Evolutionary conservation across 73 alveolate species (phyloP).

Genomic region (Paramecium caudatum): DNA sequence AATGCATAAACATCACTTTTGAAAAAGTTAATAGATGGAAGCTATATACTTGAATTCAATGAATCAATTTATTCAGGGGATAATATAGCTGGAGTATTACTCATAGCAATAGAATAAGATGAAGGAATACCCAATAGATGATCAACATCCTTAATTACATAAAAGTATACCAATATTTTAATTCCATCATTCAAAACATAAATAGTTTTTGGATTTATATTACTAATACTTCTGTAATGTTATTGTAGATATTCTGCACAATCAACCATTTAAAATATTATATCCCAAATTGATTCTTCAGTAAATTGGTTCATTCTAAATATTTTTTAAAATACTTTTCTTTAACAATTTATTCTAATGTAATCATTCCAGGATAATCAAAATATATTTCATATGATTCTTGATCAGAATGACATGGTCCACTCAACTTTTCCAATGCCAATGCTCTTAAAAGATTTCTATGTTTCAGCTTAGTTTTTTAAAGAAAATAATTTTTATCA

Average conservation of each 20-base stretch:
- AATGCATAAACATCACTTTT: slow-evolving; percentile 36
- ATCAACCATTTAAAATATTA: slow-evolving; percentile 19
- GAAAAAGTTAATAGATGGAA: background rate
- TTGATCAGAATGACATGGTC: slow-evolving; percentile 1
- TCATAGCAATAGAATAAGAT: background rate
- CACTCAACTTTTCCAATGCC: background rate
- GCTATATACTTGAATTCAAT: background rate
- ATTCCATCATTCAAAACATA: background rate
- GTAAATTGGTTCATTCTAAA: background rate
- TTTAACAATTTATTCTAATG: background rate
- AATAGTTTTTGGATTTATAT: background rate
- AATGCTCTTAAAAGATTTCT: background rate
- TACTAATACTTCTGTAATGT: slow-evolving; percentile 8
- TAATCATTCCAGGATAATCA: slow-evolving; percentile 1
- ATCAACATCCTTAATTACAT: background rate
- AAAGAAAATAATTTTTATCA: slow-evolving; percentile 15
- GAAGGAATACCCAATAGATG: background rate
- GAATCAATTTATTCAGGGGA: slow-evolving; percentile 1
- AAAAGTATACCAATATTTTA: background rate
- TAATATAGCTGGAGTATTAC: background rate
- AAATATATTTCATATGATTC: background rate
- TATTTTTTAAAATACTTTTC: background rate
- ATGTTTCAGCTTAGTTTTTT: slow-evolving; percentile 21
- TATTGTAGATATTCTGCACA: slow-evolving; percentile 25
- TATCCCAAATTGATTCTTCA: slow-evolving; percentile 17